Percentiles rank a stretch among this genome's conserved stretches.
These are phyloP conservation scores for Euphorbia pulcherrima DNA, from an alignment of 345 rosid genomes.

Conservation along the genomic window DNA sequence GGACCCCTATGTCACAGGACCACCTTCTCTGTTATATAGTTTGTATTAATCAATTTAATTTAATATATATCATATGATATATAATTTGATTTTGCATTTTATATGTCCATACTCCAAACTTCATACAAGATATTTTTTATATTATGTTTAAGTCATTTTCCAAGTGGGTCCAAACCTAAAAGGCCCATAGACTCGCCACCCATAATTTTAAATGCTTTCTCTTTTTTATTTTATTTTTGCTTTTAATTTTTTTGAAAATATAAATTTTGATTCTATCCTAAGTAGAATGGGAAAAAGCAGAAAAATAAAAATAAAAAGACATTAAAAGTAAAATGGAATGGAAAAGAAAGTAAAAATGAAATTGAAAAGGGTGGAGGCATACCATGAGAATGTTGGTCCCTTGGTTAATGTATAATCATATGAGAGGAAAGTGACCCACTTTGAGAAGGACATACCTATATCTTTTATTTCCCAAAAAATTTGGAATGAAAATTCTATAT, in stretches of 20 bases:
- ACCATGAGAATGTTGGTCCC: conserved; percentile 49
- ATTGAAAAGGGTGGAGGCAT: conserved; percentile 30
- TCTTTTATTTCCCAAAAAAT: conserved; percentile 6
- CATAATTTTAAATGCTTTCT: conserved; percentile 11
- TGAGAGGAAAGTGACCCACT: conserved; percentile 33
- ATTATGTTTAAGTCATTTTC: conserved; percentile 45
- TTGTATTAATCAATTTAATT: too few relatives aligned
- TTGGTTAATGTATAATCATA: conserved; percentile 29
- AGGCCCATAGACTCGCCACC: conserved; percentile 22
- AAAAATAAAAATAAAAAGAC: not conserved
- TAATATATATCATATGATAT: too few relatives aligned
- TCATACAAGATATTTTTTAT: too few relatives aligned
- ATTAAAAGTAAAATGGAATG: conserved; percentile 7
- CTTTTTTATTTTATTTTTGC: not conserved
- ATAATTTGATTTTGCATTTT: too few relatives aligned
- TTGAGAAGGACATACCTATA: conserved; percentile 23
- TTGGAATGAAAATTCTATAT: not conserved
- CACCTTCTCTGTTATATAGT: conserved; percentile 16
- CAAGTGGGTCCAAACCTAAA: conserved; percentile 25
- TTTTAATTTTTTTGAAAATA: not conserved
- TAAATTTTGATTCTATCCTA: not conserved
- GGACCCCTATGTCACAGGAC: conserved; percentile 39
- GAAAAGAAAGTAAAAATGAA: conserved; percentile 15
- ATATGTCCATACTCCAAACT: conserved; percentile 3
- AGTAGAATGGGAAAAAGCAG: not conserved